Evolutionary conservation across 345 rosid genomes (phyloP), one percentile per base, ranked within the genome.

Genomic region (Gossypium herbaceum): DNA sequence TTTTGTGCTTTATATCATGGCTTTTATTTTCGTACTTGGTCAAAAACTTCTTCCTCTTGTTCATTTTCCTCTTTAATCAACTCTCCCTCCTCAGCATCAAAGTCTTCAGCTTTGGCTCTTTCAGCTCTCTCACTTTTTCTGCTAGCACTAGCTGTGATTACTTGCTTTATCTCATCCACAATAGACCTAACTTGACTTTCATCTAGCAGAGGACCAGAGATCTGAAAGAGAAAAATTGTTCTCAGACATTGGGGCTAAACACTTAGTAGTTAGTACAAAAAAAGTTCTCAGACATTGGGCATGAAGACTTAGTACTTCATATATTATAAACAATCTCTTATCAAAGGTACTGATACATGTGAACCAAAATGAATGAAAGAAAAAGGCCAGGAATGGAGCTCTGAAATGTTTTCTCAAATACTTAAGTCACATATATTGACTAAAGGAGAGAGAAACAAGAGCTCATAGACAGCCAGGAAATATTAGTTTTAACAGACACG

Each of bases 21-120:
- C 72, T 48, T 64, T 57, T 45, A 44, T 58, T 15, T n/a, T 52
- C 80, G 78, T 66, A 95, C 99, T 85, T 95, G 99, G 80, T 95
- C 98, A 83, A 95, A 93, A 78, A 95, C 97, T 82, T 95, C 99
- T 81, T 95, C 99, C 86, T 95, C 99, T 76, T 91, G 97, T 75
- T 93, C 99, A 86, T 95, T 95, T 84, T 95, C 99, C 86, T 95
- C 99, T 85, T 84, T 91, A 69, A 95, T 90, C 90, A 95, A 87
- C 84, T 95, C 99, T 25, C 91, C 88, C 84, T 95, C 99, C 88
- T 95, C 99, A 22, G 94, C 96, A 78, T 95, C 99, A 79, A 95
- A 95, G 73, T 95, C 99, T 86, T 95, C 99, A 54, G 94, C 99
- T 84, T 78, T 87, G 75, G 94, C 84, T 79, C 99, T 91, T 76